Evolutionary conservation across 345 rosid genomes (phyloP).

Genomic region (Gossypium arboreum): DNA sequence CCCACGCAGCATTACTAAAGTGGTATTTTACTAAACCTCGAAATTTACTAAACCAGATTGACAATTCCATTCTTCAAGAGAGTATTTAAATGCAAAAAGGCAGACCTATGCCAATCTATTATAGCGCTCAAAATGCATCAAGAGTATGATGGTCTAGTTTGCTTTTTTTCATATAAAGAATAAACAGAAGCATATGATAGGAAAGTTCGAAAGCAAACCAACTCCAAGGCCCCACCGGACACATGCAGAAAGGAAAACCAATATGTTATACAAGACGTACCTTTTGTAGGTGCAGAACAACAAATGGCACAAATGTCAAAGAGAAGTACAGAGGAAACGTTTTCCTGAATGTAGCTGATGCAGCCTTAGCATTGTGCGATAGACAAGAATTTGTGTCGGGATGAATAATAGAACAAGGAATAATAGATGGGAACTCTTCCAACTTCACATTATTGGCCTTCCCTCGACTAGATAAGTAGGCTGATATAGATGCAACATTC

Average conservation of each 20-base stretch:
- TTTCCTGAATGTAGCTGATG: constrained; percentile 90
- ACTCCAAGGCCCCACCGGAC: not conserved
- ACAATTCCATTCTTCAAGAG: not conserved
- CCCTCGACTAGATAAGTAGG: constrained; percentile 50
- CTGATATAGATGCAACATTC: constrained; percentile 67
- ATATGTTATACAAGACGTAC: constrained; percentile 34
- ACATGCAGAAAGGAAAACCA: not conserved
- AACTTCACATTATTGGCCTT: constrained; percentile 46
- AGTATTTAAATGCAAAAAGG: not conserved
- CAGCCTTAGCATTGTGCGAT: constrained; percentile 77
- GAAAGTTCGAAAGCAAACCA: not conserved
- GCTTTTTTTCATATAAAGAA: not conserved
- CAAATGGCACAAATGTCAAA: constrained; percentile 92
- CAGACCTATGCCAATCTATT: not conserved
- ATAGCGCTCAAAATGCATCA: not conserved
- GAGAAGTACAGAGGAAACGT: constrained; percentile 96
- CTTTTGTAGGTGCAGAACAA: constrained; percentile 85
- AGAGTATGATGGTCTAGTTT: not conserved
- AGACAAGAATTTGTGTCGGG: constrained; percentile 76
- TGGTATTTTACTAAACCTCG: not conserved
- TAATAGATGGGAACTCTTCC: constrained; percentile 75
- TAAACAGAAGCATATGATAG: not conserved
- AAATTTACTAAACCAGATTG: not conserved
- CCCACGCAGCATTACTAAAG: not conserved
- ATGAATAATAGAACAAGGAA: constrained; percentile 90